These are phyloP conservation scores for Sophora flavescens DNA, from an alignment of 306 rosid species.

Conservation along the genomic window DNA sequence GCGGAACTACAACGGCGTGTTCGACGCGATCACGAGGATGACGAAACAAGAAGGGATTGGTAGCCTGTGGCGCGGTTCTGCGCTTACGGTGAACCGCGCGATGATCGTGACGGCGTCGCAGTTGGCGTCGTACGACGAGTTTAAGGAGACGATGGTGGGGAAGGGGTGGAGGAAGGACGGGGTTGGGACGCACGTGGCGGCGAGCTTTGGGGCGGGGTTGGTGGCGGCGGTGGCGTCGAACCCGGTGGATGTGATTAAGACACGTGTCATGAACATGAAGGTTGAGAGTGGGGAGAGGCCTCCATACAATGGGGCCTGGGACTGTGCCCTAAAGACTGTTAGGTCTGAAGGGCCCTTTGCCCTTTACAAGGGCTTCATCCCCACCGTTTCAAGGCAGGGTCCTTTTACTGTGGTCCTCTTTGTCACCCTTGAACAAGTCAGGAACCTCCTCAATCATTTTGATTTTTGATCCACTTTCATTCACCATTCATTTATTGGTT, in stretches of 20 bases:
- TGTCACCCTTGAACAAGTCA: constrained; percentile 83
- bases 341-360: constrained; percentile 84
- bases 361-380: constrained; percentile 84
- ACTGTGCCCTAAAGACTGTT: constrained; percentile 79
- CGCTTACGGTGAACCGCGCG: constrained; percentile 91
- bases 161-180: constrained; percentile 73
- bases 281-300: constrained; percentile 63
- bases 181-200: constrained; percentile 76
- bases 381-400: constrained; percentile 85
- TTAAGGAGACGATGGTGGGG: constrained; percentile 70
- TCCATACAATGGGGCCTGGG: constrained; percentile 76
- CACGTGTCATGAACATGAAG: constrained; percentile 91
- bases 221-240: constrained; percentile 92
- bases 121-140: constrained; percentile 82
- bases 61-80: constrained; percentile 92
- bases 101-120: constrained; percentile 96
- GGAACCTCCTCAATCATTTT: constrained; percentile 70
- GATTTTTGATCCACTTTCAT: constrained; percentile 42
- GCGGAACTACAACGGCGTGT: constrained; percentile 76
- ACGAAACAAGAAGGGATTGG: constrained; percentile 66
- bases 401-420: constrained; percentile 89
- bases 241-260: constrained; percentile 90
- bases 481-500: not conserved
- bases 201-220: constrained; percentile 89
- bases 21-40: constrained; percentile 74